Conservation (phyloP, 768 basidiomycete genomes). For the Hortiboletus campestris region DNA sequence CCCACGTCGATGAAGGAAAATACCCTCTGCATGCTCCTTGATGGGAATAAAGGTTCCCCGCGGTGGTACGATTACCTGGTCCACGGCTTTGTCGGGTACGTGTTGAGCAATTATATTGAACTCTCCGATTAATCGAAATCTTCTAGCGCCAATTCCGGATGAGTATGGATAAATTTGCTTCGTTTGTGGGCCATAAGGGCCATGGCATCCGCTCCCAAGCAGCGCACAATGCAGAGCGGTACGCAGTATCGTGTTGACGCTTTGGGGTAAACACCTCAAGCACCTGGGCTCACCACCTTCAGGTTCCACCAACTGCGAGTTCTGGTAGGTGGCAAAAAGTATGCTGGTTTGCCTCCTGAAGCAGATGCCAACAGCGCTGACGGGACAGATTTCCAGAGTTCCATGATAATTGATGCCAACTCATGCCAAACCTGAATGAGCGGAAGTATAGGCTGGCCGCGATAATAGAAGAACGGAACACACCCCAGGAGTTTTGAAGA, state of each 20-base stretch:
- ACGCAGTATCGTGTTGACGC: not conserved
- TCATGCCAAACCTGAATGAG: not conserved
- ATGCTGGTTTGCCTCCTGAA: slow-evolving; percentile 10
- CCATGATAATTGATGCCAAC: slow-evolving; percentile 18
- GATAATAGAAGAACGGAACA: slow-evolving; percentile 13
- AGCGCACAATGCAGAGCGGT: too few species aligned
- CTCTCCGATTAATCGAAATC: slow-evolving; percentile 20
- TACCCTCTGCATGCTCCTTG: slow-evolving; percentile 9
- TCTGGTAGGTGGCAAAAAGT: slow-evolving; percentile 13
- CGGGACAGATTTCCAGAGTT: slow-evolving; percentile 7
- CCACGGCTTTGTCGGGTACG: slow-evolving; percentile 11
- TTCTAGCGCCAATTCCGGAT: not conserved
- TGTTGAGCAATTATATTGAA: slow-evolving; percentile 12
- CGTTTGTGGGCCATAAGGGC: not conserved
- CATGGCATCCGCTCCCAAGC: not conserved
- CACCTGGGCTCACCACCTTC: not conserved
- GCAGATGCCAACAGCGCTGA: slow-evolving; percentile 7
- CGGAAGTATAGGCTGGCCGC: slow-evolving; percentile 17
- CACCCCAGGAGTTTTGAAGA: slow-evolving; percentile 13
- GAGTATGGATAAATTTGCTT: slow-evolving; percentile 5
- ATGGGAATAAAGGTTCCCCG: slow-evolving; percentile 9
- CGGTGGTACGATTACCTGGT: slow-evolving; percentile 10
- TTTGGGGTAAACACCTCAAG: not conserved
- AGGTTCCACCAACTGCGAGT: slow-evolving; percentile 7
- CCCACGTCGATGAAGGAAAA: slow-evolving; percentile 13